phyloP scores from a whole-genome alignment of 345 rosid species.

The Anacardium occidentale region DNA sequence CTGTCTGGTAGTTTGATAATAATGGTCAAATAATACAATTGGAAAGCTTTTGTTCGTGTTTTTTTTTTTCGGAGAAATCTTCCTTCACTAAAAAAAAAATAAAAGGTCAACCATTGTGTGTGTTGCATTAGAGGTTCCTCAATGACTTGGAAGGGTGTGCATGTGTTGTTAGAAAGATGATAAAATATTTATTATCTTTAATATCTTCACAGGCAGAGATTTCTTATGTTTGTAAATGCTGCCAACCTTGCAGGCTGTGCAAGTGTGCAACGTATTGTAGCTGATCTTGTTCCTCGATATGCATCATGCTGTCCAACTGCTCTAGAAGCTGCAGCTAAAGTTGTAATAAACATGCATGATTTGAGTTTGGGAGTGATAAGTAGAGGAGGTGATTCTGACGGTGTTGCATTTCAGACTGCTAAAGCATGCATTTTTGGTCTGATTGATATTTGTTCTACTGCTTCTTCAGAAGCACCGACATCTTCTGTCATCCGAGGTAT shows the following conservation, averaged over 20 bases:
- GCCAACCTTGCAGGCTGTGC: slow-evolving; percentile 65
- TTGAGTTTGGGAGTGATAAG: slow-evolving; percentile 48
- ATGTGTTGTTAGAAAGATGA: not conserved
- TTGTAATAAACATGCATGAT: slow-evolving; percentile 60
- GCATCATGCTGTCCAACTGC: slow-evolving; percentile 77
- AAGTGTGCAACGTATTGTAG: slow-evolving; percentile 80
- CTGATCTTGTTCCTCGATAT: slow-evolving; percentile 89
- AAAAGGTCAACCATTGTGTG: not conserved
- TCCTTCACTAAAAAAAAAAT: not conserved
- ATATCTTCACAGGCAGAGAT: slow-evolving; percentile 6
- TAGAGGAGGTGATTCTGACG: slow-evolving; percentile 67
- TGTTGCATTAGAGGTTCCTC: not conserved
- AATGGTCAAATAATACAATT: not conserved
- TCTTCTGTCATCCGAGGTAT: slow-evolving; percentile 56
- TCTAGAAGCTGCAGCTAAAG: slow-evolving; percentile 70
- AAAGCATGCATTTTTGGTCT: slow-evolving; percentile 83
- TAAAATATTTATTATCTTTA: not conserved
- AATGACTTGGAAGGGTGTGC: not conserved
- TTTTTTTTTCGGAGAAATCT: not conserved
- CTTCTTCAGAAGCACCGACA: slow-evolving; percentile 49
- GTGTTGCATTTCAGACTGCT: slow-evolving; percentile 74
- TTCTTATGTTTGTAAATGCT: slow-evolving; percentile 7
- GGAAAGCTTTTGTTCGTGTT: not conserved
- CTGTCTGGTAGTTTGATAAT: not conserved
- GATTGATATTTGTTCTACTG: slow-evolving; percentile 67